phyloP scores from a whole-genome alignment of 345 rosid genomes.

The Dovyalis caffra region DNA sequence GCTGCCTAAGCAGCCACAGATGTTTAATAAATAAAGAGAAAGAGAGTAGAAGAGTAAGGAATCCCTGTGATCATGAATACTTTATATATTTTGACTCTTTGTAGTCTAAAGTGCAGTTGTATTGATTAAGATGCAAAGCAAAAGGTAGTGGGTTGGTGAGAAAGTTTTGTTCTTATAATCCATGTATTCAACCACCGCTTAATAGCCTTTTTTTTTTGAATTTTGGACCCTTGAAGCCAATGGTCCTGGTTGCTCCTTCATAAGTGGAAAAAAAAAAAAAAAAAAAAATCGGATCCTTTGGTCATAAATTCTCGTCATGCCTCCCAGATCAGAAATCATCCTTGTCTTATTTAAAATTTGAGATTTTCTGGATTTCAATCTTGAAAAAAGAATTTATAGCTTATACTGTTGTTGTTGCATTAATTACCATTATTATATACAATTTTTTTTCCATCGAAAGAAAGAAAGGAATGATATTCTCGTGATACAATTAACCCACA shows the following conservation, averaged over 20 bases:
- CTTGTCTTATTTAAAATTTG: background rate
- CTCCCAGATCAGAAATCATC: background rate
- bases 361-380: background rate
- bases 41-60: slow-evolving; percentile 16
- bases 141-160: slow-evolving; percentile 31
- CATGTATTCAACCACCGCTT: background rate
- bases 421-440: too few relatives aligned
- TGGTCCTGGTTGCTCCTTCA: slow-evolving; percentile 3
- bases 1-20: background rate
- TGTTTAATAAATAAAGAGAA: background rate
- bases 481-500: background rate
- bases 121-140: slow-evolving; percentile 51
- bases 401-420: too few relatives aligned
- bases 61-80: slow-evolving; percentile 24
- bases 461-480: background rate
- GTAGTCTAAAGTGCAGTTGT: slow-evolving; percentile 39
- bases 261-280: too few relatives aligned
- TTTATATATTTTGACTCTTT: slow-evolving; percentile 34
- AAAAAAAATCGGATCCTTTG: background rate
- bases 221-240: slow-evolving; percentile 18
- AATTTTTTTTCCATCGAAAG: too few relatives aligned
- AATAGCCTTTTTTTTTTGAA: background rate
- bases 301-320: background rate
- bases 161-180: slow-evolving; percentile 9
- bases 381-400: background rate